Conservation (phyloP, 2,329 filamentous ascomycete genomes). For the Fusarium sp. region DNA sequence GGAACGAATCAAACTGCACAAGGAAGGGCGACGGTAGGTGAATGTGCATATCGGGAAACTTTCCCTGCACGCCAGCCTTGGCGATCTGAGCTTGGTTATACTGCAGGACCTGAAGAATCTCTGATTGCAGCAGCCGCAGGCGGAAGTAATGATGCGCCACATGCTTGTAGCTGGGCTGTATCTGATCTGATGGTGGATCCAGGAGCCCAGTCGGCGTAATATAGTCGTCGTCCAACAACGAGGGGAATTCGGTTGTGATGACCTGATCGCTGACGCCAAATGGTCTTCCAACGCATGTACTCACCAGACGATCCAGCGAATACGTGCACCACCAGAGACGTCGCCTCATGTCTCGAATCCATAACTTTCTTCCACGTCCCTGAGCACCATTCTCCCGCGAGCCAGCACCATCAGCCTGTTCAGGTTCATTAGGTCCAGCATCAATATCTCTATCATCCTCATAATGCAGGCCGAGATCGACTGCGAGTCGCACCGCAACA, state of each 20-base stretch:
- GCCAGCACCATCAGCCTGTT: slow-evolving; percentile 56
- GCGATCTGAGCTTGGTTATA: slow-evolving; percentile 90
- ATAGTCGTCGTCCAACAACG: slow-evolving; percentile 86
- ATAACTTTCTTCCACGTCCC: slow-evolving; percentile 80
- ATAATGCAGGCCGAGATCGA: slow-evolving; percentile 92
- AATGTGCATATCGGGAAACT: slow-evolving; percentile 82
- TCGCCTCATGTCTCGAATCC: slow-evolving; percentile 86
- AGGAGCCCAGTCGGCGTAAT: slow-evolving; percentile 86
- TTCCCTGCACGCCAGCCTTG: slow-evolving; percentile 74
- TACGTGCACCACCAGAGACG: slow-evolving; percentile 98
- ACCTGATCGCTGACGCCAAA: slow-evolving; percentile 97
- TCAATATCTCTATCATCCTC: slow-evolving; percentile 83
- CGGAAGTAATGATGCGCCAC: slow-evolving; percentile 95
- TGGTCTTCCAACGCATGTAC: slow-evolving; percentile 91
- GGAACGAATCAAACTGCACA: slow-evolving; percentile 85
- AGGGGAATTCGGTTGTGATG: slow-evolving; percentile 95
- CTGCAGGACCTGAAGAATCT: slow-evolving; percentile 94
- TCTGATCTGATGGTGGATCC: slow-evolving; percentile 68
- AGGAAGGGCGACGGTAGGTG: slow-evolving; percentile 89
- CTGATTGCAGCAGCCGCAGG: slow-evolving; percentile 88
- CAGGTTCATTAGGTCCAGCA: slow-evolving; percentile 57
- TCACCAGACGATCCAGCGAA: slow-evolving; percentile 93
- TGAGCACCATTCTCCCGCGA: slow-evolving; percentile 55
- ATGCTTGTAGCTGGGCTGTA: slow-evolving; percentile 86
- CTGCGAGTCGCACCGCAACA: slow-evolving; percentile 89